These are phyloP conservation scores for Coemansia sp. DNA, from an alignment of 192 early-diverging fungal species.

Conservation along the genomic window DNA sequence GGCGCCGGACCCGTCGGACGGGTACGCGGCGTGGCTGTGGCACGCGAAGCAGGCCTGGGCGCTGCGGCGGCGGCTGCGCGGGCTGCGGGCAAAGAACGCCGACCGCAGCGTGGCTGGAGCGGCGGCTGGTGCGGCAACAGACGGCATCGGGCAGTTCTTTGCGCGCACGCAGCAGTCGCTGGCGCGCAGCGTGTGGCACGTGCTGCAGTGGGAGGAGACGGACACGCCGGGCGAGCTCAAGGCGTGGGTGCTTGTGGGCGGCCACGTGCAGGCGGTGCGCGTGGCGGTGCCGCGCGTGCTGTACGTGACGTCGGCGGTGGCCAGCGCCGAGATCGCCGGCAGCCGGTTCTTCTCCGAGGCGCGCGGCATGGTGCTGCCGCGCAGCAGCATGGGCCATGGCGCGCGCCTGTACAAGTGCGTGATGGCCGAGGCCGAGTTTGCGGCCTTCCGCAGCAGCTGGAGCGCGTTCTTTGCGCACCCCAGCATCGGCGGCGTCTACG, in stretches of 20 bases:
- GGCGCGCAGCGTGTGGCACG: slow-evolving; percentile 73
- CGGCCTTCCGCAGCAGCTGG: slow-evolving; percentile 72
- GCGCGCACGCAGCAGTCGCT: slow-evolving; percentile 68
- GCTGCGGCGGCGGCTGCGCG: slow-evolving; percentile 59
- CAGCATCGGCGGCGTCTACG: slow-evolving; percentile 91
- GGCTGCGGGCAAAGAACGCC: slow-evolving; percentile 50
- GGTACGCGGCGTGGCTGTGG: slow-evolving; percentile 75
- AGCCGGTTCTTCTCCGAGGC: slow-evolving; percentile 54
- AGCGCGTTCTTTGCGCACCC: slow-evolving; percentile 84
- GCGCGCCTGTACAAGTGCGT: slow-evolving; percentile 78
- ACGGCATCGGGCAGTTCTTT: slow-evolving; percentile 63
- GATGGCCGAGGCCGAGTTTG: slow-evolving; percentile 83
- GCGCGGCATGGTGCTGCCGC: slow-evolving; percentile 68
- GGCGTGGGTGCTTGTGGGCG: slow-evolving; percentile 82
- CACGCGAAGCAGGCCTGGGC: slow-evolving; percentile 82
- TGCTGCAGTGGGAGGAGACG: slow-evolving; percentile 84
- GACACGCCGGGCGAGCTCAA: slow-evolving; percentile 85
- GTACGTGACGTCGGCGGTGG: slow-evolving; percentile 80
- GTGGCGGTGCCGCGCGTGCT: slow-evolving; percentile 81
- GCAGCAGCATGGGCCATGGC: slow-evolving; percentile 61
- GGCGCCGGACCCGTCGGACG: slow-evolving; percentile 68
- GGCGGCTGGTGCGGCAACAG: too few relatives aligned
- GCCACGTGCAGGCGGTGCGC: slow-evolving; percentile 69
- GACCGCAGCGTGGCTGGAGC: too few relatives aligned
- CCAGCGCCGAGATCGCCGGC: slow-evolving; percentile 54